Percentiles rank a stretch among this genome's conserved stretches.
Evolutionary conservation across 345 rosid genomes (phyloP).

Genomic region (Eucalyptus camaldulensis): DNA sequence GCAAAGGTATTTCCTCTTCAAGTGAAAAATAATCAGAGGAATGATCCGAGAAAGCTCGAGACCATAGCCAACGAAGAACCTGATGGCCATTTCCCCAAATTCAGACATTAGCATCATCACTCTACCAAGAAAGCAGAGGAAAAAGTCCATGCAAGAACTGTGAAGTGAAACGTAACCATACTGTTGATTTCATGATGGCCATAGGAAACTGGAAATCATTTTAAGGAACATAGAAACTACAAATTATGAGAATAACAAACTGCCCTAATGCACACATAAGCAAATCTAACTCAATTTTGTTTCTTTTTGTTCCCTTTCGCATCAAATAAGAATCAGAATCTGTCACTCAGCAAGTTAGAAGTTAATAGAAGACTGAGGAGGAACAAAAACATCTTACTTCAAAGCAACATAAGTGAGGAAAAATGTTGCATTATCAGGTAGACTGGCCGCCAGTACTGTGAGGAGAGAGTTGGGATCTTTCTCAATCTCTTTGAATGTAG

Average conservation of each 20-base stretch:
- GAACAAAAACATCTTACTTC: conserved; percentile 29
- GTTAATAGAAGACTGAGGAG: neutral
- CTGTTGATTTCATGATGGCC: neutral
- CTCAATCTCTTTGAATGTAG: conserved; percentile 38
- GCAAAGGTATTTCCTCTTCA: conserved; percentile 84
- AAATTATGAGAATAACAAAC: neutral
- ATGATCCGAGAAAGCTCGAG: conserved; percentile 82
- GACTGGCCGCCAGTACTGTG: conserved; percentile 39
- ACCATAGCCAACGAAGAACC: conserved; percentile 87
- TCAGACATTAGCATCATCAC: neutral
- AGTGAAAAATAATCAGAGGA: conserved; percentile 71
- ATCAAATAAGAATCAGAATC: neutral
- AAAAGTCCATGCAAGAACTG: neutral
- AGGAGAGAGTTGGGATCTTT: conserved; percentile 20
- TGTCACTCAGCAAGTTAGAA: neutral
- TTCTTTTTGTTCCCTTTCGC: neutral
- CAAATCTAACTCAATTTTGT: neutral
- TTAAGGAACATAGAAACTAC: neutral
- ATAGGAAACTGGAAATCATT: neutral
- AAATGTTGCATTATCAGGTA: conserved; percentile 78
- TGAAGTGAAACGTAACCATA: neutral
- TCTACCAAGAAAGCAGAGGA: neutral
- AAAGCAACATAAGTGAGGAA: conserved; percentile 84
- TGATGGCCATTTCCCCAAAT: conserved; percentile 1
- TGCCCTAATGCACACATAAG: neutral